phyloP scores from a whole-genome alignment of 2,329 filamentous ascomycete genomes.

The Venturia nashicola region DNA sequence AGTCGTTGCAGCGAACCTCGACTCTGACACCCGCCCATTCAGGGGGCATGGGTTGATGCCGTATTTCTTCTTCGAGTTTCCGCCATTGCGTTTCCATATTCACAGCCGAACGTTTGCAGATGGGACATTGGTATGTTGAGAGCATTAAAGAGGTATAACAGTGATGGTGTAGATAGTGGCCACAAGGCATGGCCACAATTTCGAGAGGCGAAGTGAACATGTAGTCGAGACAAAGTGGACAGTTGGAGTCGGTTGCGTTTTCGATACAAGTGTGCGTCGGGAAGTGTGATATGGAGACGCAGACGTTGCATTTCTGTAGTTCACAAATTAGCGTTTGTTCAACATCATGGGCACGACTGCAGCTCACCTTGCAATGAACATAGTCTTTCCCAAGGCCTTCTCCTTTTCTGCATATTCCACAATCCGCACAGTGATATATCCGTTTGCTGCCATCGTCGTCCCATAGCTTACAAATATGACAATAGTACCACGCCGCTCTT shows the following conservation, averaged over 20 bases:
- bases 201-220: conserved; percentile 84
- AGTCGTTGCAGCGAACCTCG: conserved; percentile 88
- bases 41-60: conserved; percentile 79
- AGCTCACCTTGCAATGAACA: conserved; percentile 83
- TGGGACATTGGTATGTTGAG: conserved; percentile 87
- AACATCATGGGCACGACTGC: not conserved
- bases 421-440: conserved; percentile 94
- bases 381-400: conserved; percentile 92
- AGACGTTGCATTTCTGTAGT: conserved; percentile 58
- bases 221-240: conserved; percentile 92
- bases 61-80: conserved; percentile 77
- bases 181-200: conserved; percentile 90
- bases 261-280: conserved; percentile 88
- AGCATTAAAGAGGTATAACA: conserved; percentile 85
- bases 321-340: conserved; percentile 16
- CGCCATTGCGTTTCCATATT: conserved; percentile 97
- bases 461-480: conserved; percentile 90
- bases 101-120: conserved; percentile 90
- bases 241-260: conserved; percentile 86
- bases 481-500: conserved; percentile 80
- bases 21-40: conserved; percentile 72
- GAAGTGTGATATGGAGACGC: conserved; percentile 79
- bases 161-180: conserved; percentile 84
- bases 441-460: conserved; percentile 82
- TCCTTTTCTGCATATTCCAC: conserved; percentile 86